phyloP scores from a whole-genome alignment of 1,139 yeast species.

The Schizosaccharomyces versatilis region DNA sequence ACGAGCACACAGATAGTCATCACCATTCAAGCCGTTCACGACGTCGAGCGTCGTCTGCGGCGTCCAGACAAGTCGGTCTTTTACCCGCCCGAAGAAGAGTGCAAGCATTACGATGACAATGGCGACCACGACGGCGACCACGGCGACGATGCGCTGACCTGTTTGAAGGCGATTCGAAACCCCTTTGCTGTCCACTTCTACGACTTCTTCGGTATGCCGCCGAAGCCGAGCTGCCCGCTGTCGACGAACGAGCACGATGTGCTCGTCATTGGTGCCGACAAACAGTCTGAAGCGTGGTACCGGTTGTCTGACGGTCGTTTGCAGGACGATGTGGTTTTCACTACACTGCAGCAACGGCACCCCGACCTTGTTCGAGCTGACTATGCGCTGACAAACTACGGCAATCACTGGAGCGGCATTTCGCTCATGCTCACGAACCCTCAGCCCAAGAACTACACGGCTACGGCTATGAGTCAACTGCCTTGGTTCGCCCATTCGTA shows the following conservation, averaged over 20 bases:
- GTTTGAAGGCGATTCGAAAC: background rate
- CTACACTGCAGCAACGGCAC: background rate
- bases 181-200: background rate
- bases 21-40: constrained; percentile 34
- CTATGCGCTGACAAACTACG: constrained; percentile 75
- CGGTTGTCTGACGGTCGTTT: background rate
- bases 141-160: background rate
- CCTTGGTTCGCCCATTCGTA: constrained; percentile 90
- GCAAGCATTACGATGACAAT: background rate
- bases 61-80: background rate
- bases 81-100: background rate
- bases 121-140: background rate
- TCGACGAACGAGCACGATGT: background rate
- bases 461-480: constrained; percentile 54
- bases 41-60: constrained; percentile 17
- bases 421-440: constrained; percentile 60
- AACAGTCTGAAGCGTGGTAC: background rate
- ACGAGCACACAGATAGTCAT: constrained; percentile 6
- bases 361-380: constrained; percentile 25
- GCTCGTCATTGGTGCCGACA: background rate
- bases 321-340: background rate
- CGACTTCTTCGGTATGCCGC: background rate
- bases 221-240: background rate
- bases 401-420: constrained; percentile 77
- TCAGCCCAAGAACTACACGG: constrained; percentile 23